phyloP scores from a whole-genome alignment of 164 flowering plant species.

The Cinnamomum chago region DNA sequence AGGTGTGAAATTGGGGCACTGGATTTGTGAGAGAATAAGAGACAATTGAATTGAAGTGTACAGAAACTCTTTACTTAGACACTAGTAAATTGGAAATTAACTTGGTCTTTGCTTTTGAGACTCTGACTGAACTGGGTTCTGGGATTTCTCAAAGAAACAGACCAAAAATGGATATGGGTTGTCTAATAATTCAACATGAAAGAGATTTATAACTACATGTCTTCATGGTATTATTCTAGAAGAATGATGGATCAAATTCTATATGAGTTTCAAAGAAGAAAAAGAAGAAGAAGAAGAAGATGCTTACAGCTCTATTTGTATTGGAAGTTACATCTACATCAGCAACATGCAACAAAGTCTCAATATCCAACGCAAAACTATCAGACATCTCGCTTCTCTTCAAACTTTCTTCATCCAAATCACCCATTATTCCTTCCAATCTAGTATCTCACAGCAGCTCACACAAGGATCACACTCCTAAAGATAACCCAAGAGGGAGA shows the following conservation, averaged over 20 bases:
- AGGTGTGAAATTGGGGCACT: not conserved
- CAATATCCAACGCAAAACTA: constrained; percentile 9
- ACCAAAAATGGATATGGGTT: not conserved
- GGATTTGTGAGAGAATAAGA: not conserved
- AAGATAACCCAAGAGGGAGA: not conserved
- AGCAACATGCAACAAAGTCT: not conserved
- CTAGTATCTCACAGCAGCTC: not conserved
- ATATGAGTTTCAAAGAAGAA: not conserved
- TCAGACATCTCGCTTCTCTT: constrained; percentile 6
- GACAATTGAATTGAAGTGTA: not conserved
- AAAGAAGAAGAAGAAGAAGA: not conserved
- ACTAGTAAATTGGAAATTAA: too few relatives aligned
- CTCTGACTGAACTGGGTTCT: not conserved
- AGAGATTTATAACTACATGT: not conserved
- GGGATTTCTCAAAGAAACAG: not conserved
- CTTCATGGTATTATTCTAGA: not conserved
- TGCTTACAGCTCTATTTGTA: constrained; percentile 3
- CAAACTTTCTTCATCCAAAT: not conserved
- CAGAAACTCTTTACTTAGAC: not conserved
- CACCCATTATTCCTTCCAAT: not conserved
- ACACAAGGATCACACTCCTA: not conserved
- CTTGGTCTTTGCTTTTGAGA: not conserved
- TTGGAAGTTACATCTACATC: not conserved
- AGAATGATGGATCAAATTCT: too few relatives aligned
- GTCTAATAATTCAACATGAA: not conserved